These are phyloP conservation scores for Sanguinoderma infundibulare DNA, from an alignment of 1,284 basidiomycete genomes.

Conservation along the genomic window DNA sequence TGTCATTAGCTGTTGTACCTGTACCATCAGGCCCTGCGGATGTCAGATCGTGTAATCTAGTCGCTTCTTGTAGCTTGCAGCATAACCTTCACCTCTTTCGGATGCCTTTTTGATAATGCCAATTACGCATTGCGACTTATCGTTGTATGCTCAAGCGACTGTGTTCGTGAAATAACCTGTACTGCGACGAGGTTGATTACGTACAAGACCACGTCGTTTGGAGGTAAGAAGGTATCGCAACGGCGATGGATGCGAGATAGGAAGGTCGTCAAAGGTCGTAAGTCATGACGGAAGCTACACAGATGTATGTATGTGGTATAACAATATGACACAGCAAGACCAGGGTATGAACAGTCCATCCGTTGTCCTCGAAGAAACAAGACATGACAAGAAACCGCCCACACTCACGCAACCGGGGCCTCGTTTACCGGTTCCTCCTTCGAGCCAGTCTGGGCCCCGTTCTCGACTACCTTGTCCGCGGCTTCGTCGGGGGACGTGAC, in stretches of 20 bases:
- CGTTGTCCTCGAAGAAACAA: neutral
- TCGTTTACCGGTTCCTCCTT: neutral
- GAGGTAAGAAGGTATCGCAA: constrained; percentile 12
- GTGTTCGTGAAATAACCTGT: neutral
- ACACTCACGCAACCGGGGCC: neutral
- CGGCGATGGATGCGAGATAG: neutral
- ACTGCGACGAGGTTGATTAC: neutral
- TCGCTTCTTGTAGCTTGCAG: constrained; percentile 1
- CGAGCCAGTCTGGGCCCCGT: neutral
- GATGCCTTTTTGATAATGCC: too few species aligned
- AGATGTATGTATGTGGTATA: constrained; percentile 5
- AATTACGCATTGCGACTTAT: too few species aligned
- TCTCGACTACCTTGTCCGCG: constrained; percentile 5
- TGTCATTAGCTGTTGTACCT: constrained; percentile 10
- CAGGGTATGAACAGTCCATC: neutral
- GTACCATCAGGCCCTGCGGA: constrained; percentile 3
- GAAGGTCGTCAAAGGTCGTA: constrained; percentile 22
- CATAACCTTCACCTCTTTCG: neutral
- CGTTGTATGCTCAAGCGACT: too few species aligned
- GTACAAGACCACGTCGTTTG: neutral
- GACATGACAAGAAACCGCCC: neutral
- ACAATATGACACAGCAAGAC: constrained; percentile 3
- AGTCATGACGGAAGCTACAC: constrained; percentile 6
- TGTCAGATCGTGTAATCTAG: constrained; percentile 2
- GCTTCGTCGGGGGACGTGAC: neutral